phyloP scores from a whole-genome alignment of 495 filamentous ascomycete species.

The Tuber indicum region DNA sequence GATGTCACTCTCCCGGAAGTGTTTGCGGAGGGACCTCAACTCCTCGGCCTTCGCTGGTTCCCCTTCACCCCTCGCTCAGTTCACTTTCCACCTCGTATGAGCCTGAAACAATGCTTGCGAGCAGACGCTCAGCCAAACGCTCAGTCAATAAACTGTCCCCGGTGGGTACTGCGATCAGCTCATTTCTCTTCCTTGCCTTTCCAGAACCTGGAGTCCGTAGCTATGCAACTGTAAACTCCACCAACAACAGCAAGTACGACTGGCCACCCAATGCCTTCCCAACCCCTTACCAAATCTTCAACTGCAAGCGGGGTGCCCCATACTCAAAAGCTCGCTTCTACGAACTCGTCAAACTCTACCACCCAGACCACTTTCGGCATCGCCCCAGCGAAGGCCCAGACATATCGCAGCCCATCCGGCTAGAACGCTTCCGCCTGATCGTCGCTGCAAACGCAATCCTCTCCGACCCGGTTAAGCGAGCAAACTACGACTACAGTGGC shows the following conservation, averaged over 20 bases:
- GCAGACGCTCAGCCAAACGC: conserved; percentile 27
- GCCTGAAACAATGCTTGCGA: conserved; percentile 27
- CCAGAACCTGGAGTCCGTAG: conserved; percentile 6
- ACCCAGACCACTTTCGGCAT: conserved; percentile 60
- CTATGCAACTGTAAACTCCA: conserved; percentile 20
- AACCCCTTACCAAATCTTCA: conserved; percentile 91
- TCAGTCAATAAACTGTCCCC: conserved; percentile 1
- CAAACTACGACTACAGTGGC: conserved; percentile 74
- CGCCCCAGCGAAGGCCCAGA: conserved; percentile 49
- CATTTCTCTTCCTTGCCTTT: not conserved
- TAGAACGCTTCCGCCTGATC: conserved; percentile 82
- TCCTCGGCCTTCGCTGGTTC: not conserved
- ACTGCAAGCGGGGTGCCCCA: conserved; percentile 52
- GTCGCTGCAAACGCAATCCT: conserved; percentile 83
- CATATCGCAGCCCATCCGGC: conserved; percentile 52
- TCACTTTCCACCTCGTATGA: conserved; percentile 12
- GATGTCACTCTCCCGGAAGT: not conserved
- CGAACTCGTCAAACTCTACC: conserved; percentile 89
- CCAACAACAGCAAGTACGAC: conserved; percentile 41
- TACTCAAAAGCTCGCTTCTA: conserved; percentile 83
- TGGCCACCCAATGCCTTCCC: conserved; percentile 50
- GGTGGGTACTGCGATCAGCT: not conserved
- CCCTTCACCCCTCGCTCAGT: conserved; percentile 3
- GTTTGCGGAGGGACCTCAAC: not conserved
- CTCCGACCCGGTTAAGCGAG: conserved; percentile 69